Percentiles rank a stretch among this genome's conserved stretches.
Conservation (phyloP, 331 rosid genomes). For the Quercus phellos region DNA sequence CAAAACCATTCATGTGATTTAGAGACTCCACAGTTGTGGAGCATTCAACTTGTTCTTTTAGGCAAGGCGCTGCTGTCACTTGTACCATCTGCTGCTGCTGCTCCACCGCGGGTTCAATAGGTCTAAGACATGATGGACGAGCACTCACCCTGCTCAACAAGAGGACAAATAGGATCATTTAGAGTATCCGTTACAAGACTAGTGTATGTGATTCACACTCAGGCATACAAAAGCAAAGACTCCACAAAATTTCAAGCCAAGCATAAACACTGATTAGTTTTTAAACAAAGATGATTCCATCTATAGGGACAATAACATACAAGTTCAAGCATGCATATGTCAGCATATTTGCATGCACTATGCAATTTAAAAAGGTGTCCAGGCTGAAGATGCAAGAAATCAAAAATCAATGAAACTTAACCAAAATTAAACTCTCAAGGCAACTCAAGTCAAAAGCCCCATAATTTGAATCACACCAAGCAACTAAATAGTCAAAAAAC, state of each 20-base stretch:
- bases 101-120: slow-evolving; percentile 37
- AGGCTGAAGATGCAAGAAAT: background rate
- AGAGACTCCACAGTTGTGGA: slow-evolving; percentile 20
- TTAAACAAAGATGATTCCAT: background rate
- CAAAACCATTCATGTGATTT: slow-evolving; percentile 11
- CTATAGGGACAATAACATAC: background rate
- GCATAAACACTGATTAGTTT: background rate
- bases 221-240: background rate
- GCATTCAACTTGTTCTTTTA: slow-evolving; percentile 35
- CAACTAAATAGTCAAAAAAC: background rate
- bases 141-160: slow-evolving; percentile 53
- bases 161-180: slow-evolving; percentile 11
- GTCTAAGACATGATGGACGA: slow-evolving; percentile 52
- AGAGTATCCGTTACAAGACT: background rate
- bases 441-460: background rate
- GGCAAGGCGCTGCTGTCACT: slow-evolving; percentile 28
- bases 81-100: slow-evolving; percentile 28
- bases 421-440: background rate
- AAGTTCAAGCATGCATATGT: background rate
- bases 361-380: background rate
- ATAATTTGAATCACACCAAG: background rate
- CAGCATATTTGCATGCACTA: background rate
- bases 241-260: background rate
- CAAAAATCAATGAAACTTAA: background rate
- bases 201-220: background rate